Base-by-base conservation (phyloP, 345 rosid genomes). In the Salix purpurea region DNA sequence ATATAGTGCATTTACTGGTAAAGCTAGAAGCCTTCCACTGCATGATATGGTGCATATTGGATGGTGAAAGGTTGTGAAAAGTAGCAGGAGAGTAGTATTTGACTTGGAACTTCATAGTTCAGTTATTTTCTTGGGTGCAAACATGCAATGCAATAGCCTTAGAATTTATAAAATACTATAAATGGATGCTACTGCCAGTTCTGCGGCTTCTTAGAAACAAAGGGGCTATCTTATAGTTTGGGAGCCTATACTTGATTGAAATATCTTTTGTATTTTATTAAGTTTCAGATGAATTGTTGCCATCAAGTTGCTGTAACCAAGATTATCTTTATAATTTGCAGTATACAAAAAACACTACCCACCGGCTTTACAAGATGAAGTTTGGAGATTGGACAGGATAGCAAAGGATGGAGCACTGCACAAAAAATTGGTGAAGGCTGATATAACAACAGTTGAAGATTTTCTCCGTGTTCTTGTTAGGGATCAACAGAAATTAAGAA, bases 321-420 rank as follows among this genome's bases (percentile, higher is more conserved):
- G 74, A 56, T 52, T 76, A 9, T 37, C 54, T 18, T 4, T 54
- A 15, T 37, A 42, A 72, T 67, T 84, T 87, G 80, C 89, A 96
- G 99, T 90, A 73, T 95, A 93, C 83, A 93, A 91, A 90, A 95
- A 95, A 77, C 99, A 95, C 71, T 93, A 93, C 71, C 99, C 99
- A 48, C 99, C 98, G 1, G 94, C 90, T 81, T 83, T 92, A 67
- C 87, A 91, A 1, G 99, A 96, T 81, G 98, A 96, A 82, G 97
- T 96, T 15, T 93, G 99, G 99, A 90, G 98, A 84, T 80, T 96
- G 44, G 99, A 96, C 77, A 89, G 94, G 80, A 96, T 93, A 73
- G 99, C 97, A 0, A 96, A 96, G 83, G 98, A 96, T 74, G 96
- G 99, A 87, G 96, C 96, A 19, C 86, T 96, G 76, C 99, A 96